Percentiles rank a stretch among this genome's conserved stretches.
Conservation (phyloP, 169 alveolate genomes). For the Cardiosporidium cionae region DNA sequence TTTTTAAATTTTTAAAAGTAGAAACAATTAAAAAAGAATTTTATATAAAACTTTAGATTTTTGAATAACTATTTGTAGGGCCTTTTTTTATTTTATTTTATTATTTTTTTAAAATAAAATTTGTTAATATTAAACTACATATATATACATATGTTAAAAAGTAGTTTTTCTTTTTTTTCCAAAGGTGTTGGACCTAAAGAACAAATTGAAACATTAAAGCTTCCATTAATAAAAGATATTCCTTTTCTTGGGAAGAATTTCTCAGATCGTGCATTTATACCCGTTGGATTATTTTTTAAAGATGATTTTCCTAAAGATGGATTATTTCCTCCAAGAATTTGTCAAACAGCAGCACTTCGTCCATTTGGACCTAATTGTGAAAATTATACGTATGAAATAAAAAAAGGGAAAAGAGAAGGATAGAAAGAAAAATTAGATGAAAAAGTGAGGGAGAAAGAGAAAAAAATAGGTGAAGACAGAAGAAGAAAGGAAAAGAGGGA, state of each 20-base stretch:
- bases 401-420: not conserved
- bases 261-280: constrained; percentile 35
- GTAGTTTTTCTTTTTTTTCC: too few relatives aligned
- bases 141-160: too few relatives aligned
- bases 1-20: too few relatives aligned
- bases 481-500: too few relatives aligned
- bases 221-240: not conserved
- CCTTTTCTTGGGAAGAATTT: constrained; percentile 41
- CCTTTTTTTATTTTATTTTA: too few relatives aligned
- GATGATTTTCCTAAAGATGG: not conserved
- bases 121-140: too few relatives aligned
- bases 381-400: constrained; percentile 3
- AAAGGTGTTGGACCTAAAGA: constrained; percentile 44
- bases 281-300: constrained; percentile 31
- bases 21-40: too few relatives aligned
- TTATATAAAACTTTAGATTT: too few relatives aligned
- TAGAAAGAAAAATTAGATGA: not conserved
- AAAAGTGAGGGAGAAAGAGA: not conserved
- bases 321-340: constrained; percentile 18
- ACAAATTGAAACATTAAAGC: not conserved
- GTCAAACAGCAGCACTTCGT: not conserved
- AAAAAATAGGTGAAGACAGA: not conserved
- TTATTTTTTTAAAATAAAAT: too few relatives aligned
- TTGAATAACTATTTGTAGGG: too few relatives aligned
- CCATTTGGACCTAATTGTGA: constrained; percentile 7